Conservation (phyloP, 768 basidiomycete genomes). For the Leucocoprinus sp. region DNA sequence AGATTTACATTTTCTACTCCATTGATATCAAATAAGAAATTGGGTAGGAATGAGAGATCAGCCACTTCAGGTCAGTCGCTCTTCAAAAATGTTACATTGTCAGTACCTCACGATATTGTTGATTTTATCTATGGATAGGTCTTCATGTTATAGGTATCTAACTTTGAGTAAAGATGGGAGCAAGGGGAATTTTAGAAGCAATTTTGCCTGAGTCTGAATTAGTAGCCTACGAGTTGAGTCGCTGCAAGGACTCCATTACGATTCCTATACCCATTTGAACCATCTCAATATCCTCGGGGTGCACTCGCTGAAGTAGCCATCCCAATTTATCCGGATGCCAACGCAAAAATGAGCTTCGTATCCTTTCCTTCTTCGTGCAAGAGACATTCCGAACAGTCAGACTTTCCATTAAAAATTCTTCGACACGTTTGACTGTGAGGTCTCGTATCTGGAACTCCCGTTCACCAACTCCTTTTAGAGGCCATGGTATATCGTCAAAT, state of each 20-base stretch:
- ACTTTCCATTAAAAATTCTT: slow-evolving; percentile 42
- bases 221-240: slow-evolving; percentile 17
- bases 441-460: slow-evolving; percentile 18
- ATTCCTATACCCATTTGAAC: slow-evolving; percentile 39
- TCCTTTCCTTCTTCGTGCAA: slow-evolving; percentile 39
- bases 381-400: slow-evolving; percentile 33
- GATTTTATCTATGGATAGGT: no score
- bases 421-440: slow-evolving; percentile 32
- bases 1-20: no score
- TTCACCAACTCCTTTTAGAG: slow-evolving; percentile 23
- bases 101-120: no score
- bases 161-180: no score
- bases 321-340: slow-evolving; percentile 67
- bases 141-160: no score
- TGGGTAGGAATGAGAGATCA: no score
- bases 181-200: no score
- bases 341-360: slow-evolving; percentile 52
- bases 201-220: not conserved
- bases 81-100: no score
- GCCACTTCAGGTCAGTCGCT: no score
- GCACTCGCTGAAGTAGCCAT: slow-evolving; percentile 32
- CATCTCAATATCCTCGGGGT: slow-evolving; percentile 33
- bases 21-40: no score
- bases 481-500: slow-evolving; percentile 62
- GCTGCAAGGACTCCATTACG: slow-evolving; percentile 30